These are phyloP conservation scores for Ulvella scutata DNA, from an alignment of 139 green algal genomes.

Conservation along the genomic window DNA sequence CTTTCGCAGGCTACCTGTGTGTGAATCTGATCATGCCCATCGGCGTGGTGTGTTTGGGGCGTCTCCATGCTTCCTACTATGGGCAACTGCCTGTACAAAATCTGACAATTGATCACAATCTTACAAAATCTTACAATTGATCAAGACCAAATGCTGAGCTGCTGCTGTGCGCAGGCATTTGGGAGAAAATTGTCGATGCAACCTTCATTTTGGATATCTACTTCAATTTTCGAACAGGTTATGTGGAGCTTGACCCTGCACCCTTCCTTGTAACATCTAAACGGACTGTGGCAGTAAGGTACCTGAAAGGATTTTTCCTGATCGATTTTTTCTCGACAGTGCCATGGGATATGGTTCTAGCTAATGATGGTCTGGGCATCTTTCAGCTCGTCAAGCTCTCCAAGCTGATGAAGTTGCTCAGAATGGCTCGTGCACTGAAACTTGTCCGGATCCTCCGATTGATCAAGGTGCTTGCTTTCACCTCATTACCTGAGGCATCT, in stretches of 20 bases:
- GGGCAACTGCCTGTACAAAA: no score
- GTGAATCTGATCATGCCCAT: no score
- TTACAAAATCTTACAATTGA: no score
- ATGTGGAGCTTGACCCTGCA: not conserved
- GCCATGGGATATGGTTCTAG: not conserved
- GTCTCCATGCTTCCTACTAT: no score
- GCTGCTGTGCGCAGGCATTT: no score
- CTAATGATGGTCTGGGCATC: not conserved
- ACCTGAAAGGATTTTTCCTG: not conserved
- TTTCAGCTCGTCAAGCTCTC: not conserved
- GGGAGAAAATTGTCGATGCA: not conserved
- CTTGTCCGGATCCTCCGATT: not conserved
- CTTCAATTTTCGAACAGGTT: not conserved
- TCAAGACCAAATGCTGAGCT: no score
- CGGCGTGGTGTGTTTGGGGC: no score
- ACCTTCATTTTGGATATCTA: constrained; percentile 3
- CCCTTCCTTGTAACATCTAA: not conserved
- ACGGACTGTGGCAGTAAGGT: not conserved
- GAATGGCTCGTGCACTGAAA: not conserved
- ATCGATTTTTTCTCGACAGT: not conserved
- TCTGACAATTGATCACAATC: no score
- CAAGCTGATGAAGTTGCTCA: not conserved
- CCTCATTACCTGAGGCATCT: not conserved
- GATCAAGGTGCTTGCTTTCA: not conserved
- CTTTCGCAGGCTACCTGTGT: no score